These are phyloP conservation scores for Starmera amethionina DNA, from an alignment of 805 yeast genomes.

Conservation along the genomic window DNA sequence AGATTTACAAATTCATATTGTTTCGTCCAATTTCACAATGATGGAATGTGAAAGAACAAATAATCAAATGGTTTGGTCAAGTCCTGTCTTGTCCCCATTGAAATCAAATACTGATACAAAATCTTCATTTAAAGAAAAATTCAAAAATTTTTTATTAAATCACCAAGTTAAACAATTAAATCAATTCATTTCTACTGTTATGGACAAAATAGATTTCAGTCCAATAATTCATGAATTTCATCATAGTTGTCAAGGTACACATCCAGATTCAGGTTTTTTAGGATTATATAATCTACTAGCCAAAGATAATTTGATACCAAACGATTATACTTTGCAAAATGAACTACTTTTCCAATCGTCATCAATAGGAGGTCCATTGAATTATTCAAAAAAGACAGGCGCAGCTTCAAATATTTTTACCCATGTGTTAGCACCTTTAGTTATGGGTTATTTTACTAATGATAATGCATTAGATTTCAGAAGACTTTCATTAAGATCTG, in stretches of 20 bases:
- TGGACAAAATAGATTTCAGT: constrained; percentile 30
- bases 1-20: constrained; percentile 40
- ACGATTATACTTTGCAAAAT: background rate
- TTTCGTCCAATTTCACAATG: constrained; percentile 49
- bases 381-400: background rate
- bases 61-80: constrained; percentile 60
- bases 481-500: constrained; percentile 5
- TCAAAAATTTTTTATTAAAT: constrained; percentile 32
- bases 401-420: constrained; percentile 13
- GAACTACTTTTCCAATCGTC: constrained; percentile 27
- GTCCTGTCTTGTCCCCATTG: constrained; percentile 29
- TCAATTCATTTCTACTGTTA: constrained; percentile 21
- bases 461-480: background rate
- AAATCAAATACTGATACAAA: background rate
- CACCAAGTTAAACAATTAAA: constrained; percentile 27
- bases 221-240: constrained; percentile 41
- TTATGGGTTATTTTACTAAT: constrained; percentile 2
- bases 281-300: constrained; percentile 15
- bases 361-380: constrained; percentile 13
- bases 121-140: constrained; percentile 32
- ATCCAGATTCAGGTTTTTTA: constrained; percentile 19
- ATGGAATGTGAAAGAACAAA: constrained; percentile 41
- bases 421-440: constrained; percentile 14
- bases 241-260: constrained; percentile 43
- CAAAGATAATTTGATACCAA: constrained; percentile 5